A percentile compares a stretch with the other conserved stretches of the same genome.
These are phyloP conservation scores for Podospora anserina DNA, from an alignment of 495 filamentous ascomycete species.

Conservation along the genomic window DNA sequence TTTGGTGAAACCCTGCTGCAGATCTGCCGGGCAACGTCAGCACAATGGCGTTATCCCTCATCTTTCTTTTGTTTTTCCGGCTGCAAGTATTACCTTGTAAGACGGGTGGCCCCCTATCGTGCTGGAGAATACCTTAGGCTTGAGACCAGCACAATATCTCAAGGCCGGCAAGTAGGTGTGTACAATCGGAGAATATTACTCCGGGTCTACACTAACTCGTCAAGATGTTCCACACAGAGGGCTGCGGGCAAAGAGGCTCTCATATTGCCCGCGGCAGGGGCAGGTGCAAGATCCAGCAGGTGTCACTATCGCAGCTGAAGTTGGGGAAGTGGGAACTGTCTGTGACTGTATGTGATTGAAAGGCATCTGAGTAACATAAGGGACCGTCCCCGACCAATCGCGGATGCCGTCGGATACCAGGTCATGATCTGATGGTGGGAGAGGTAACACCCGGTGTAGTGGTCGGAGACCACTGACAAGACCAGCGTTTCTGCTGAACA, in stretches of 20 bases:
- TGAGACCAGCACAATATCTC: too few relatives aligned
- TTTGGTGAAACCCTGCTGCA: neutral
- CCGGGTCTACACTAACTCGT: too few relatives aligned
- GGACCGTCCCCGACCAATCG: neutral
- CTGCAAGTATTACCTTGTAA: too few relatives aligned
- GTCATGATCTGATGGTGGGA: neutral
- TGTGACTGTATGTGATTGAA: neutral
- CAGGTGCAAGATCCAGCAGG: neutral
- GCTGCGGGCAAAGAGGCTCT: neutral
- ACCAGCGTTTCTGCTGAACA: neutral
- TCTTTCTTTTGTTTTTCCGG: too few relatives aligned
- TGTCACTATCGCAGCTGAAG: neutral
- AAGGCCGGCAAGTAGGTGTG: too few relatives aligned
- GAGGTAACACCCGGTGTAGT: neutral
- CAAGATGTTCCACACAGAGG: neutral
- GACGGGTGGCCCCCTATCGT: too few relatives aligned
- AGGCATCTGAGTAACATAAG: neutral
- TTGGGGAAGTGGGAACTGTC: neutral
- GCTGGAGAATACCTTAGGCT: too few relatives aligned
- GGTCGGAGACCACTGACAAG: slow-evolving; percentile 2
- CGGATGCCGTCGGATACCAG: neutral
- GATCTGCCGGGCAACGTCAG: neutral
- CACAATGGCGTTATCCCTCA: neutral
- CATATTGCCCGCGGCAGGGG: neutral
- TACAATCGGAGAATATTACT: too few relatives aligned